Evolutionary conservation across 805 yeast species (phyloP), one percentile per base, ranked within the genome.

Genomic region (Lipomyces spencermartinsiae): DNA sequence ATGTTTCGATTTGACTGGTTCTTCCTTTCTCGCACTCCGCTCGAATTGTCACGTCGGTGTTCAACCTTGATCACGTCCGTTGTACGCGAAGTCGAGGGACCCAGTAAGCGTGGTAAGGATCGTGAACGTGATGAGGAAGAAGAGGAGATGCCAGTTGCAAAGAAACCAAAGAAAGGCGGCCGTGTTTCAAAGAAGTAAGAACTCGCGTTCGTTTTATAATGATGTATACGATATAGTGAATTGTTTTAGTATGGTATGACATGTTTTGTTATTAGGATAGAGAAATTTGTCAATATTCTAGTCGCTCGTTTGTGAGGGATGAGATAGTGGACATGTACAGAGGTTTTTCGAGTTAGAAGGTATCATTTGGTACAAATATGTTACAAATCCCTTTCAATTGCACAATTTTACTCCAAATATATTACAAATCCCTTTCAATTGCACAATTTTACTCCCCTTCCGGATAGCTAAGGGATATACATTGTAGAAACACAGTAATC

Each of bases 1-100:
- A 79, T 92, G 75, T 93, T 94, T 80, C 86, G 92, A 72, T 89
- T 92, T 76, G 97, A 95, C 78, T 93, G 91, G 82, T 93, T 91
- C 80, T 85, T 95, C 75, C 90, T 91, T 72, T 88, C 93, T 64
- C 84, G 97, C 74, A 87, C 90, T 4, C 83, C 92, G 0, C 81
- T 86, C 2, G 99, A 95, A 78, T 80, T 95, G 51, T 84, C 89
- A 6, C 85, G 98, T 79, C 84, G 99, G 73, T 89, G 97, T 73
- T 85, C 86, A 63, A 90, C 97, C 1, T 81, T 95, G 73, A 80
- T 95, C 63, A 86, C 89, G 1, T 87, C 93, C 71, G 83, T 95
- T 56, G 85, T 89, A 64, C 88, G 87, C 73, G 99, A 95, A 76
- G 80, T 82, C 63, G 89, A 86, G 68, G 80, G 81, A 7, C 76